Evolutionary conservation across 164 flowering plant genomes (phyloP).

Genomic region (Euptelea pleiosperma): DNA sequence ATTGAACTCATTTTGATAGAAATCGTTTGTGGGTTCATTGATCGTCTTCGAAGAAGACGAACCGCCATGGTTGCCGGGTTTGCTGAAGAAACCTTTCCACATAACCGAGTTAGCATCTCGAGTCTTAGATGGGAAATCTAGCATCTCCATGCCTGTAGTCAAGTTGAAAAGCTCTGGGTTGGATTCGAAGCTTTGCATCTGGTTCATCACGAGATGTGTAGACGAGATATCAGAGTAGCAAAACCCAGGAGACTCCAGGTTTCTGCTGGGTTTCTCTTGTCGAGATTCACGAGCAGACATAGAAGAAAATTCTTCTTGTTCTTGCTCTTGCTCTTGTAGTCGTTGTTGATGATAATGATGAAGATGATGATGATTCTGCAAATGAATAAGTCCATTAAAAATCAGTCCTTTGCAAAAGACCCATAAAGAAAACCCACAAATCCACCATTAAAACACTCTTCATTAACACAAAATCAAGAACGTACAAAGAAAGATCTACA

Average conservation of each 20-base stretch:
- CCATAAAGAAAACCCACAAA: background rate
- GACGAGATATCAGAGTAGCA: conserved; percentile 42
- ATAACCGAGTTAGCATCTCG: conserved; percentile 19
- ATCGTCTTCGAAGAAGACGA: conserved; percentile 30
- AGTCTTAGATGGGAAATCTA: conserved; percentile 25
- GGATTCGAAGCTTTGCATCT: conserved; percentile 40
- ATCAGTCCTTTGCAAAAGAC: background rate
- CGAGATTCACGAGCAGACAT: conserved; percentile 36
- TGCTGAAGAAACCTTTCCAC: conserved; percentile 35
- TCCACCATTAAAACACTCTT: background rate
- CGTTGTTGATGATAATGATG: conserved; percentile 4
- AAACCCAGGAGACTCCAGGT: conserved; percentile 33
- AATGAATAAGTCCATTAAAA: background rate
- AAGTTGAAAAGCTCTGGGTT: conserved; percentile 33
- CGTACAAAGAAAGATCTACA: background rate
- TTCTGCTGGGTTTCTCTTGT: conserved; percentile 34
- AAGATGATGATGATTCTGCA: conserved; percentile 5
- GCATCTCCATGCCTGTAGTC: conserved; percentile 49
- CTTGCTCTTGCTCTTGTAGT: no score
- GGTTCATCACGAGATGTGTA: conserved; percentile 27
- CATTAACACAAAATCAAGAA: background rate
- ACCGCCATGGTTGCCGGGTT: conserved; percentile 14
- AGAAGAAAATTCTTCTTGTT: background rate
- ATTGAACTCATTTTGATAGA: conserved; percentile 19
- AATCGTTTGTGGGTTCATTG: conserved; percentile 7